A percentile compares a stretch with the other conserved stretches of the same genome.
Conservation (phyloP, 169 alveolate species). For the Cryptosporidium andersoni region DNA sequence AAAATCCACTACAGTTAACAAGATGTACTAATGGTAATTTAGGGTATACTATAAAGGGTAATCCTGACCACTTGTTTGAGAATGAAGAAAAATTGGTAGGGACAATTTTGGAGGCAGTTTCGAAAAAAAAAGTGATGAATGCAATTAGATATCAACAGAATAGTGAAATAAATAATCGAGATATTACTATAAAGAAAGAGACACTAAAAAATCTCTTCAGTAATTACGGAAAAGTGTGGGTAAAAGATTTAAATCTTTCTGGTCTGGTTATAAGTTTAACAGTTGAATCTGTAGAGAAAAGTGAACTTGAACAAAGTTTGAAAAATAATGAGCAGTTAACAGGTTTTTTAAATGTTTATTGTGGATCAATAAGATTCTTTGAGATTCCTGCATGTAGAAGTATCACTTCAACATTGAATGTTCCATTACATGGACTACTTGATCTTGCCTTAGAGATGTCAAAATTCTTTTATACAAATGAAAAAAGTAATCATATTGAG, state of each 20-base stretch:
- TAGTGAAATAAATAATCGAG: too few species aligned
- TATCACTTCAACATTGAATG: not conserved
- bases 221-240: constrained; percentile 46
- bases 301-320: constrained; percentile 40
- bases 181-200: constrained; percentile 7
- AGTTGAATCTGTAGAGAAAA: constrained; percentile 58
- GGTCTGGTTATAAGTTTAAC: constrained; percentile 43
- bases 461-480: constrained; percentile 49
- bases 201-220: constrained; percentile 33
- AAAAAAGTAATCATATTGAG: constrained; percentile 42
- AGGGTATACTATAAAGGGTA: constrained; percentile 52
- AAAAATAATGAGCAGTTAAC: constrained; percentile 24
- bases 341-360: constrained; percentile 12
- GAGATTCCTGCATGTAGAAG: constrained; percentile 51
- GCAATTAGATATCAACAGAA: not conserved
- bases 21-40: constrained; percentile 39
- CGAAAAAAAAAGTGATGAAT: constrained; percentile 58
- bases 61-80: constrained; percentile 58
- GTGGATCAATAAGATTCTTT: constrained; percentile 46
- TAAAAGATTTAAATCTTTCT: constrained; percentile 29
- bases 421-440: constrained; percentile 57
- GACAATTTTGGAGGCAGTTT: constrained; percentile 43
- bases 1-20: constrained; percentile 47
- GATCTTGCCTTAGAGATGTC: constrained; percentile 49
- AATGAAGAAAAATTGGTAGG: constrained; percentile 67